These are phyloP conservation scores for Dactylellina haptotyla DNA, from an alignment of 2,329 filamentous ascomycete species.

Conservation along the genomic window DNA sequence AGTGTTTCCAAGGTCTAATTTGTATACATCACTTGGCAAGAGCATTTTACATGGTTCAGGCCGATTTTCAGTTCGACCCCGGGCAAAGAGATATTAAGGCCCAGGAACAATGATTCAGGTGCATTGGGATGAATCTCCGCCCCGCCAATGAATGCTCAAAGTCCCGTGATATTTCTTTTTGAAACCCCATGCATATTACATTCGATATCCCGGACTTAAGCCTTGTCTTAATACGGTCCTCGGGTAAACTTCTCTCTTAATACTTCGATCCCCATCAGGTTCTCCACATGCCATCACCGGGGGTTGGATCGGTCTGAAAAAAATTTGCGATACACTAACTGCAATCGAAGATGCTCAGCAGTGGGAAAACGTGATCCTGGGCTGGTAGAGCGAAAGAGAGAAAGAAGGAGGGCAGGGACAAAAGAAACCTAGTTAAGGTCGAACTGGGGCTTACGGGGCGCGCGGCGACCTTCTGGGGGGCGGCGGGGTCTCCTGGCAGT, in stretches of 20 bases:
- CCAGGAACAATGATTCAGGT: constrained; percentile 37
- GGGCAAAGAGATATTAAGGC: constrained; percentile 29
- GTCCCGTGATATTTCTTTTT: constrained; percentile 42
- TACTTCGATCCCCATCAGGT: background rate
- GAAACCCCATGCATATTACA: constrained; percentile 7
- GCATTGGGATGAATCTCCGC: constrained; percentile 36
- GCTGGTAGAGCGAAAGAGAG: too few species aligned
- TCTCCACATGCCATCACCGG: constrained; percentile 13
- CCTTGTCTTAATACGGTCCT: constrained; percentile 22
- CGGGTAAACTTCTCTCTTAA: constrained; percentile 35
- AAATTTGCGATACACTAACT: constrained; percentile 8
- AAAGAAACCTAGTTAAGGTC: too few species aligned
- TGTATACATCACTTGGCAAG: background rate
- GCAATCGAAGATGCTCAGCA: too few species aligned
- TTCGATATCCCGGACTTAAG: constrained; percentile 34
- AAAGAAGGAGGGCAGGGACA: too few species aligned
- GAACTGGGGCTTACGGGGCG: background rate
- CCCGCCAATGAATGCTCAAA: background rate
- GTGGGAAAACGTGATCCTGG: too few species aligned
- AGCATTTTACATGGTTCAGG: constrained; percentile 26
- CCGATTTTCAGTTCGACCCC: constrained; percentile 16
- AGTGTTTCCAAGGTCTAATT: constrained; percentile 11
- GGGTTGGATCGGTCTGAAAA: background rate
- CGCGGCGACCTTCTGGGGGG: too few species aligned
- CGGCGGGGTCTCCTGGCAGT: background rate